A percentile compares a stretch with the other conserved stretches of the same genome.
phyloP scores from a whole-genome alignment of 176 grass and related monocot species.

The Miscanthus lutarioriparius region DNA sequence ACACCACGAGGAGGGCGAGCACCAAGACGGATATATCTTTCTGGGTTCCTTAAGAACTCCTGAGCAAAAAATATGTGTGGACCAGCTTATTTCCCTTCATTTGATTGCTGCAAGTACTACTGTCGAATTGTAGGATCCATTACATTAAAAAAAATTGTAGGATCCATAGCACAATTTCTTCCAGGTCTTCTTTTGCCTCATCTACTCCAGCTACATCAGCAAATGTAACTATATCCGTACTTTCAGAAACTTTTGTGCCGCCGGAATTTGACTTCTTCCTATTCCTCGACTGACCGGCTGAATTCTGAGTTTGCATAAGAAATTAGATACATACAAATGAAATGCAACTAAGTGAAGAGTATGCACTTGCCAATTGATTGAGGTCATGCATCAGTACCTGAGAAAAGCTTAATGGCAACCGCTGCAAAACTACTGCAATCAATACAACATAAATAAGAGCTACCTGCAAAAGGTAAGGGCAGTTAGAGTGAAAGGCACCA shows the following conservation, averaged over 20 bases:
- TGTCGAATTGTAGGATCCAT: conserved; percentile 35
- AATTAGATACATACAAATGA: conserved; percentile 28
- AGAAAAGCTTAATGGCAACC: conserved; percentile 84
- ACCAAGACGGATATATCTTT: conserved; percentile 90
- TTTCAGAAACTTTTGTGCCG: conserved; percentile 71
- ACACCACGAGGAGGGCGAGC: conserved; percentile 99
- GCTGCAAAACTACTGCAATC: conserved; percentile 85
- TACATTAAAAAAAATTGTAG: neutral
- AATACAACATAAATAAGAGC: conserved; percentile 93
- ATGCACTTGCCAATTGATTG: conserved; percentile 3
- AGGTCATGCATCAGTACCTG: conserved; percentile 50
- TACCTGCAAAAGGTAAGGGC: conserved; percentile 64
- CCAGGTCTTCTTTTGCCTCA: conserved; percentile 98
- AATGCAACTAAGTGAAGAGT: conserved; percentile 6
- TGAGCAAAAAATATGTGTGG: conserved; percentile 40
- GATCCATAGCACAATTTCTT: conserved; percentile 97
- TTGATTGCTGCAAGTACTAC: conserved; percentile 13
- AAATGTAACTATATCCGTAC: conserved; percentile 82
- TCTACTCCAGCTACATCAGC: conserved; percentile 99
- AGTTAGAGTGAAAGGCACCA: conserved; percentile 20
- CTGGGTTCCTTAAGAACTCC: conserved; percentile 97
- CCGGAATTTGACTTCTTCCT: conserved; percentile 67
- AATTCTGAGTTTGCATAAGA: conserved; percentile 67
- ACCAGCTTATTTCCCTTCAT: conserved; percentile 41
- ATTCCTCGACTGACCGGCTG: conserved; percentile 85